Conservation (phyloP, 805 yeast genomes). For the Priceomyces medius region DNA sequence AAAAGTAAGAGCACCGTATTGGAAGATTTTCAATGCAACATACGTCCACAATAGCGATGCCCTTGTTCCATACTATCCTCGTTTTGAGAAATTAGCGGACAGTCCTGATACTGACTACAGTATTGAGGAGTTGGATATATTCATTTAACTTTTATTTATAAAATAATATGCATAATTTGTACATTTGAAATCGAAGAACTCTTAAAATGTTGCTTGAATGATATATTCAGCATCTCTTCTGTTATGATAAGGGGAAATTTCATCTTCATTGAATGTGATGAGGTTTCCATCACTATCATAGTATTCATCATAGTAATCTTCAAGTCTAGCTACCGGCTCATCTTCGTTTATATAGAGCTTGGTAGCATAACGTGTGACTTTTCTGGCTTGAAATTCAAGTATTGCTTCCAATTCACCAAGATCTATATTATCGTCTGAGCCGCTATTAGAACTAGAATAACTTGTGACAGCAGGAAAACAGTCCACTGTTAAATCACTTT, state of each 20-base stretch:
- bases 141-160: conserved; percentile 19
- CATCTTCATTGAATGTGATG: conserved; percentile 6
- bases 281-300: conserved; percentile 16
- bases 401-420: conserved; percentile 30
- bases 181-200: background rate
- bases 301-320: conserved; percentile 19
- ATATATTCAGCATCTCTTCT: conserved; percentile 12
- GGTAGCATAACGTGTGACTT: conserved; percentile 47
- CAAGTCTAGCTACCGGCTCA: conserved; percentile 23
- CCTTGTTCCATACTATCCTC: conserved; percentile 81
- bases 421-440: conserved; percentile 15
- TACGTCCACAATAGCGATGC: conserved; percentile 74
- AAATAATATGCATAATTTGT: background rate
- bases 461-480: conserved; percentile 51
- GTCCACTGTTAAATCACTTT: conserved; percentile 22
- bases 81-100: conserved; percentile 33
- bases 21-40: conserved; percentile 78
- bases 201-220: conserved; percentile 12
- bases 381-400: conserved; percentile 52
- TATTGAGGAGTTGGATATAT: conserved; percentile 53
- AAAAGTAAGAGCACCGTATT: conserved; percentile 78
- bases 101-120: conserved; percentile 22
- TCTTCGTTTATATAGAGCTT: conserved; percentile 36
- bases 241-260: conserved; percentile 9
- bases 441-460: conserved; percentile 21